A percentile compares a stretch with the other conserved stretches of the same genome.
These are phyloP conservation scores for Dactylellina sp. DNA, from an alignment of 2,329 filamentous ascomycete genomes.

Conservation along the genomic window DNA sequence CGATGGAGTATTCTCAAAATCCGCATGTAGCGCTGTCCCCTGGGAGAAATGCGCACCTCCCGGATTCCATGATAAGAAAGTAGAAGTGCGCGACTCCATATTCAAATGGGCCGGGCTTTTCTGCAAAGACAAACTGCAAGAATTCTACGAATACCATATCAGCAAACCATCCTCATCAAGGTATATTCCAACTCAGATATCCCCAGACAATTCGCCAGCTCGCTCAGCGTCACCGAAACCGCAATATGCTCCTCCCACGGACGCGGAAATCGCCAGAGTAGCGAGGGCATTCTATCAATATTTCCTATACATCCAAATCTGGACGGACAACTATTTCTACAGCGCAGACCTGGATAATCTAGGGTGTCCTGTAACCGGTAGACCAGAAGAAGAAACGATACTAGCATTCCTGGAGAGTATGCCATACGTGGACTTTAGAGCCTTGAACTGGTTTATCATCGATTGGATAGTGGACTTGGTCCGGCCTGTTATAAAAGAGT, in stretches of 20 bases:
- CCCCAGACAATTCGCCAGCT: background rate
- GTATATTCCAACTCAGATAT: background rate
- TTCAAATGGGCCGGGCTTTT: conserved; percentile 30
- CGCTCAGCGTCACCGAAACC: background rate
- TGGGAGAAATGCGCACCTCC: conserved; percentile 27
- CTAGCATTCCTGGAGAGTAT: conserved; percentile 31
- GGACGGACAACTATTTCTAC: conserved; percentile 18
- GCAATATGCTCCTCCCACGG: background rate
- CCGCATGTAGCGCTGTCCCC: conserved; percentile 7
- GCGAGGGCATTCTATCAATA: conserved; percentile 34
- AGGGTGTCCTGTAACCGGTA: conserved; percentile 20
- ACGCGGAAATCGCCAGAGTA: conserved; percentile 19
- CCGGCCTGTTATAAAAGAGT: background rate
- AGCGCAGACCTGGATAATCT: conserved; percentile 25
- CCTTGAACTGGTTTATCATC: conserved; percentile 5
- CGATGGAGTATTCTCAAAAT: background rate
- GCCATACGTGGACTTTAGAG: conserved; percentile 15
- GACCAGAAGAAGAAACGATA: conserved; percentile 16
- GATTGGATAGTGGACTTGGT: conserved; percentile 24
- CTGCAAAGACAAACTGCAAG: conserved; percentile 13
- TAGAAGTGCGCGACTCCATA: conserved; percentile 1
- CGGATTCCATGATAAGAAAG: conserved; percentile 1
- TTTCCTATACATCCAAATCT: conserved; percentile 35
- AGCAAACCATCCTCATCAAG: background rate
- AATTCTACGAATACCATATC: background rate